Percentiles rank a stretch among this genome's conserved stretches.
Conservation (phyloP, 148 eudicot genomes). For the Salicornia ramosissima region DNA sequence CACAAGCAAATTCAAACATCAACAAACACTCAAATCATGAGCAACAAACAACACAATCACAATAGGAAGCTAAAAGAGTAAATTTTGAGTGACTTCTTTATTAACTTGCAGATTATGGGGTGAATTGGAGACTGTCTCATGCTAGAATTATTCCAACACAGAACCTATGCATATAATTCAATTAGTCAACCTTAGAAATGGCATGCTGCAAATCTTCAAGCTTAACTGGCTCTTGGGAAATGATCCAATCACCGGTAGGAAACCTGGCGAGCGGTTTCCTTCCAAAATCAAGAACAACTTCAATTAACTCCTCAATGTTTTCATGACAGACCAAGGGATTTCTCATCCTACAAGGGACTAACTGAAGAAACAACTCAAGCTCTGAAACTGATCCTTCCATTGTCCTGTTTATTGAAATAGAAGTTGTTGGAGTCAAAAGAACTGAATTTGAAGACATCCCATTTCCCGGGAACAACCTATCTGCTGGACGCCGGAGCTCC, state of each 20-base stretch:
- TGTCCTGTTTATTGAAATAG: conserved; percentile 27
- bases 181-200: conserved; percentile 64
- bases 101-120: no score
- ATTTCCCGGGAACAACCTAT: conserved; percentile 47
- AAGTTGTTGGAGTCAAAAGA: conserved; percentile 19
- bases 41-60: background rate
- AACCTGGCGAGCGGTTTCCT: conserved; percentile 90
- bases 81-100: no score
- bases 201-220: conserved; percentile 74
- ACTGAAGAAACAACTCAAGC: conserved; percentile 71
- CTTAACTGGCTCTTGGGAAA: conserved; percentile 66
- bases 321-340: conserved; percentile 49
- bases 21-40: background rate
- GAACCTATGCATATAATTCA: background rate
- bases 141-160: background rate
- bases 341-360: conserved; percentile 77
- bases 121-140: no score
- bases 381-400: conserved; percentile 45
- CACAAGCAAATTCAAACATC: background rate
- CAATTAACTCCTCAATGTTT: conserved; percentile 66
- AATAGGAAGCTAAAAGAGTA: background rate
- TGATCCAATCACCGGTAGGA: conserved; percentile 92
- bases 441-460: conserved; percentile 43
- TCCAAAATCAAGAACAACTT: conserved; percentile 92
- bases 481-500: conserved; percentile 68